These are phyloP conservation scores for Hirschioporus abietinus DNA, from an alignment of 768 basidiomycete species.

Conservation along the genomic window DNA sequence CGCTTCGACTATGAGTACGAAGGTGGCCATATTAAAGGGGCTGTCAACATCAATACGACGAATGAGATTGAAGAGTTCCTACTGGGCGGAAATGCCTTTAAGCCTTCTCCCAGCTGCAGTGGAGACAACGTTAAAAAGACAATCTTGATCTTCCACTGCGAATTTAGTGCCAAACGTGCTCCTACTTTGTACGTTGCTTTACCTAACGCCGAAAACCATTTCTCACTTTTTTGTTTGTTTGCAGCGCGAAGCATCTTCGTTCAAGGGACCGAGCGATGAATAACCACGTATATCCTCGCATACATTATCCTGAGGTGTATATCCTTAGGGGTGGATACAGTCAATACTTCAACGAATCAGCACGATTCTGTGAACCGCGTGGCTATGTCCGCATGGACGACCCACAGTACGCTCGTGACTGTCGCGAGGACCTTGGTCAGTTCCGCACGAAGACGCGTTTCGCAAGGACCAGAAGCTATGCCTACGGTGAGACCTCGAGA, in stretches of 20 bases:
- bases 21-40: constrained; percentile 90
- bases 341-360: constrained; percentile 69
- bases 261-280: constrained; percentile 87
- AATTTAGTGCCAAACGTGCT: constrained; percentile 92
- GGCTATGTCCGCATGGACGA: constrained; percentile 96
- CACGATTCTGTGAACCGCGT: constrained; percentile 68
- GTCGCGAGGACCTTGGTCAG: constrained; percentile 83
- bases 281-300: constrained; percentile 82
- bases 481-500: constrained; percentile 72
- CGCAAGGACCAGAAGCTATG: constrained; percentile 85
- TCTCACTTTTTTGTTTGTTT: constrained; percentile 3
- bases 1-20: constrained; percentile 95
- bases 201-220: background rate
- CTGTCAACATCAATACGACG: constrained; percentile 86
- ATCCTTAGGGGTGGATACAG: constrained; percentile 96
- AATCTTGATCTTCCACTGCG: constrained; percentile 94
- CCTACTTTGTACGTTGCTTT: constrained; percentile 80
- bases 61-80: constrained; percentile 75
- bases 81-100: constrained; percentile 48
- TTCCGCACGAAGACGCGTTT: constrained; percentile 80
- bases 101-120: constrained; percentile 66
- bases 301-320: constrained; percentile 96
- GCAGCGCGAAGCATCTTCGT: constrained; percentile 89
- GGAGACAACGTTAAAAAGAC: constrained; percentile 74
- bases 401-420: constrained; percentile 72